Percentiles rank a stretch among this genome's conserved stretches.
These are phyloP conservation scores for Solanum boliviense DNA, from an alignment of 257 asterid genomes.

Conservation along the genomic window DNA sequence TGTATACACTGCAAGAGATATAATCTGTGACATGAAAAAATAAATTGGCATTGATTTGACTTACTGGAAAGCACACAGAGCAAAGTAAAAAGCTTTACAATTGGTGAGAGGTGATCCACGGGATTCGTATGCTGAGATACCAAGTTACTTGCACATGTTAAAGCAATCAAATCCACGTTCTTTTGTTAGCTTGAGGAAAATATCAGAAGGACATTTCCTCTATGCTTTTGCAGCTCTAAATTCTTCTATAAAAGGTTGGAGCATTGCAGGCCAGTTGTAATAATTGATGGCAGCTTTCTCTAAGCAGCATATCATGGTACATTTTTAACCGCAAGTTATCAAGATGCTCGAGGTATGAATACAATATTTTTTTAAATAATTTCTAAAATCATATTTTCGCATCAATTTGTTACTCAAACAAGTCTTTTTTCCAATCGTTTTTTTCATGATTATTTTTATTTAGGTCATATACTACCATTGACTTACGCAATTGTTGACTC, in stretches of 20 bases:
- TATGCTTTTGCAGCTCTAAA: neutral
- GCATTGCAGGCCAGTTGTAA: neutral
- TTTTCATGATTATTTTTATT: too few species aligned
- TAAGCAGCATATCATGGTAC: neutral
- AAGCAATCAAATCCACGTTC: neutral
- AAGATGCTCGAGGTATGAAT: neutral
- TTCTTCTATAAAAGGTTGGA: neutral
- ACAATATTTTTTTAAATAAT: too few species aligned
- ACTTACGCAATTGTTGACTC: neutral
- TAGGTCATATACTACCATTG: neutral
- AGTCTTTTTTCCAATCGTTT: neutral
- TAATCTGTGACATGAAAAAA: neutral
- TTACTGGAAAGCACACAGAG: neutral
- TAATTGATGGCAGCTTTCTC: neutral
- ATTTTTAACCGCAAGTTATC: neutral
- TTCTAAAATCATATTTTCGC: neutral
- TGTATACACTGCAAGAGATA: neutral
- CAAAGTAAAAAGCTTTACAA: neutral
- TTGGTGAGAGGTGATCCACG: neutral
- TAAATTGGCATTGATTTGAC: neutral
- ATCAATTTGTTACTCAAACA: too few species aligned
- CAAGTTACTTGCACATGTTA: neutral
- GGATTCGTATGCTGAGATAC: neutral
- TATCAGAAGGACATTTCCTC: neutral
- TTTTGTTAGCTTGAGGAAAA: neutral